Evolutionary conservation across 257 asterid species (phyloP), one percentile per base, ranked within the genome.

Genomic region (Parsonsia alboflavescens): DNA sequence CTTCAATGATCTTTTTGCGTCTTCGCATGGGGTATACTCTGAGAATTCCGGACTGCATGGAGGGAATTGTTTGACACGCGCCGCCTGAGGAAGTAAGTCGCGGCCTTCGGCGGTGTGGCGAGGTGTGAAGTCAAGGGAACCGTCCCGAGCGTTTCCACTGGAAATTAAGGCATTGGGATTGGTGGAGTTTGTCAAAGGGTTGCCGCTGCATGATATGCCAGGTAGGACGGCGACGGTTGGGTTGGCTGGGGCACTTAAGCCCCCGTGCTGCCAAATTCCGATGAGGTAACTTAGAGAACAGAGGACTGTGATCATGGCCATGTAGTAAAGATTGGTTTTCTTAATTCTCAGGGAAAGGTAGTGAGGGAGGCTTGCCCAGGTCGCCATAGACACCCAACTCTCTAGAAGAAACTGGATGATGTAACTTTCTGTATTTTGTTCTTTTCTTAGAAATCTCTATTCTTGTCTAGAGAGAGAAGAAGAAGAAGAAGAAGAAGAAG

Each of bases 21-120:
- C 95, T 54, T 94, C 89, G 74, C 97, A 94, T 9, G 98, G 98
- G 3, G 98, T 94, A 93, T 89, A 91, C 79, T 93, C 98, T 64
- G 96, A 88, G 30, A 89, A 63, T 1, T 79, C 70, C 0, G 81
- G 58, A 6, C 64, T 81, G 84, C 98, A 93, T 1, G 96, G 72
- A 0, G 94, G 97, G 84, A 86, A 44, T 17, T 83, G 86, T 2
- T 16, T 13, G 4, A 17, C 96, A 85, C 90, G 90, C 87, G 88
- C 90, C 76, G 45, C 71, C 42, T 83, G 36, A 0, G 84, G 7
- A 70, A 80, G 71, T 5, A 82, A 80, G 65, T 83, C 79, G 54
- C 85, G 88, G 4, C 57, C 70, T 13, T 88, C 93, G 15, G 95
- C 96, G 9, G 80, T 75, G 90, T 91, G 97, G 84, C 81, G 92